phyloP scores from a whole-genome alignment of 257 asterid species.

The Fraxinus excelsior region DNA sequence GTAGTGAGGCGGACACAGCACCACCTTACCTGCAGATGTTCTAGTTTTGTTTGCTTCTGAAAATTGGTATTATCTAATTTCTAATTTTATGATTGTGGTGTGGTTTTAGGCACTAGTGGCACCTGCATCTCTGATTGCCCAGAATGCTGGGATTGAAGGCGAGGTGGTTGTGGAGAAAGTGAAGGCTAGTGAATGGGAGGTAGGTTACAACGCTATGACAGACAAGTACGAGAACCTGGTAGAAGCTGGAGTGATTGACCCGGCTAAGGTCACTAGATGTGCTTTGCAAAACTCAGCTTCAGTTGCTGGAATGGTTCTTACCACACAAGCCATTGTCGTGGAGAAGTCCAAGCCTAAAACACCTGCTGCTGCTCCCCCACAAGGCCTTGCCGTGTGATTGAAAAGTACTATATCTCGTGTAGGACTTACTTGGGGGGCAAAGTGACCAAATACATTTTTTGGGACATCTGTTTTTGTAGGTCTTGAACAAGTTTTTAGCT shows the following conservation, averaged over 20 bases:
- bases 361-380: slow-evolving; percentile 25
- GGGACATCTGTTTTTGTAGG: not conserved
- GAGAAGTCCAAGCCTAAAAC: slow-evolving; percentile 77
- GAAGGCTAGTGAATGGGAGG: slow-evolving; percentile 72
- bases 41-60: not conserved
- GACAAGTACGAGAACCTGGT: slow-evolving; percentile 80
- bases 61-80: too few relatives aligned
- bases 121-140: slow-evolving; percentile 86
- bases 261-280: slow-evolving; percentile 94
- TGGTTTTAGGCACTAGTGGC: slow-evolving; percentile 70
- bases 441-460: not conserved
- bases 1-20: not conserved
- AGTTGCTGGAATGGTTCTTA: slow-evolving; percentile 95
- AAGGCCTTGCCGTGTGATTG: slow-evolving; percentile 35
- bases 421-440: not conserved
- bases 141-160: slow-evolving; percentile 93
- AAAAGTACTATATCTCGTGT: not conserved
- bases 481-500: not conserved
- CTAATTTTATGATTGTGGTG: not conserved
- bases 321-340: slow-evolving; percentile 95
- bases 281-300: slow-evolving; percentile 89
- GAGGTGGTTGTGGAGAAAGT: slow-evolving; percentile 94
- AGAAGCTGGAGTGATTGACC: slow-evolving; percentile 91
- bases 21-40: not conserved
- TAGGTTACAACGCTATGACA: slow-evolving; percentile 90